Evolutionary conservation across 2,329 filamentous ascomycete genomes (phyloP).

Genomic region (Fusarium virguliforme): DNA sequence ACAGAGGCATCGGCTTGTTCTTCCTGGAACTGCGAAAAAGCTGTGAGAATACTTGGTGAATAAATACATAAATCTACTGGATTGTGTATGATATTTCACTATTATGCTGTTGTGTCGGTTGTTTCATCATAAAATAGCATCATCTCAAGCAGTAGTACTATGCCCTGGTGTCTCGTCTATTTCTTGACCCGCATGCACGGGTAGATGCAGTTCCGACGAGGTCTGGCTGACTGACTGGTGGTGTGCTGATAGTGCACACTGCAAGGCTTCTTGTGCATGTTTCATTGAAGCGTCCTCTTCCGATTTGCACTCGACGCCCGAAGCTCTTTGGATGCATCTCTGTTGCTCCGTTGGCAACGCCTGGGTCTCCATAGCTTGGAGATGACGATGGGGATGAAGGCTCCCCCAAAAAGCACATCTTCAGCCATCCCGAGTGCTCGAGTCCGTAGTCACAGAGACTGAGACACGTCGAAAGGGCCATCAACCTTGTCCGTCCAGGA

Average conservation of each 20-base stretch:
- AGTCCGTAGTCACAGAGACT: conserved; percentile 27
- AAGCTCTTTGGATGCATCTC: conserved; percentile 3
- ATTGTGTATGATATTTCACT: neutral
- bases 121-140: neutral
- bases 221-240: conserved; percentile 3
- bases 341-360: conserved; percentile 7
- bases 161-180: conserved; percentile 3
- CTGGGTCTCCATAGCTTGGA: conserved; percentile 3
- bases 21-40: neutral
- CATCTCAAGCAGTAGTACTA: neutral
- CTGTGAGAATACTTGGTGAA: neutral
- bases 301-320: conserved; percentile 5
- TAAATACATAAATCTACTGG: neutral
- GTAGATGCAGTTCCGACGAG: conserved; percentile 15
- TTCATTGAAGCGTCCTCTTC: conserved; percentile 8
- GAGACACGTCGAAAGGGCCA: conserved; percentile 41
- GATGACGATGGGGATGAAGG: conserved; percentile 14
- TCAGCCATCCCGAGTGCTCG: conserved; percentile 13
- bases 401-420: conserved; percentile 19
- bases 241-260: conserved; percentile 4
- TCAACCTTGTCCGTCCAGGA: conserved; percentile 41
- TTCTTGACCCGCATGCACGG: conserved; percentile 8
- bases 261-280: conserved; percentile 5
- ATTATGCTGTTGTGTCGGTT: neutral
- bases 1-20: neutral